Evolutionary conservation across 2,329 filamentous ascomycete genomes (phyloP), one percentile per base, ranked within the genome.

Genomic region (Scedosporium apiospermum): DNA sequence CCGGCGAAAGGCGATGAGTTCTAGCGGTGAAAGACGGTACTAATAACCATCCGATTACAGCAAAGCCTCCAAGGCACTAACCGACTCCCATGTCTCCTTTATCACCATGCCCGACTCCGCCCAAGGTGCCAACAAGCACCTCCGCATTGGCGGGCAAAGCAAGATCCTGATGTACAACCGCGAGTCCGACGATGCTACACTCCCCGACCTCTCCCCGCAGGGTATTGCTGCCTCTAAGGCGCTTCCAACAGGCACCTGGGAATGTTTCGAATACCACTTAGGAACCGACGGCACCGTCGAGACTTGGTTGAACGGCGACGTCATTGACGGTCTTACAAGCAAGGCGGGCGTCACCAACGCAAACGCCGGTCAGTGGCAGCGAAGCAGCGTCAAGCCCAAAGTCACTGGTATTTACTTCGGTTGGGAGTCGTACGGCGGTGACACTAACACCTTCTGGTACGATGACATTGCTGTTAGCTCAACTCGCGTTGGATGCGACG

Each of bases 81-180:
- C 81, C 6, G 77, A 79, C 71, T 77, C 80, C 21, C 84, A 87
- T 72, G 81, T 86, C 65, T 79, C 82, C 57, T 86, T 86, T 76
- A 86, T 86, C 73, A 85, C 83, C 21, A 85, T 86, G 82, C 80
- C 82, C 2, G 84, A 86, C 72, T 74, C 81, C 0, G 76, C 80
- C 1, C 82, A 82, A 64, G 82, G 79, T 64, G 70, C 71, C 55
- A 79, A 80, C 62, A 86, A 86, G 72, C 82, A 86, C 67, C 80
- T 87, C 38, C 82, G 84, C 63, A 85, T 87, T 64, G 83, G 83
- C 53, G 83, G 83, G 4, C 83, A 86, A 71, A 80, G 73, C 73
- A 77, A 80, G 65, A 86, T 87, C 68, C 72, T 86, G 41, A 86
- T 86, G 83, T 86, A 82, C 76, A 86, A 86, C 77, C 82, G 82